Evolutionary conservation across 1,139 yeast species (phyloP).

Genomic region (Yamadazyma aaseri): DNA sequence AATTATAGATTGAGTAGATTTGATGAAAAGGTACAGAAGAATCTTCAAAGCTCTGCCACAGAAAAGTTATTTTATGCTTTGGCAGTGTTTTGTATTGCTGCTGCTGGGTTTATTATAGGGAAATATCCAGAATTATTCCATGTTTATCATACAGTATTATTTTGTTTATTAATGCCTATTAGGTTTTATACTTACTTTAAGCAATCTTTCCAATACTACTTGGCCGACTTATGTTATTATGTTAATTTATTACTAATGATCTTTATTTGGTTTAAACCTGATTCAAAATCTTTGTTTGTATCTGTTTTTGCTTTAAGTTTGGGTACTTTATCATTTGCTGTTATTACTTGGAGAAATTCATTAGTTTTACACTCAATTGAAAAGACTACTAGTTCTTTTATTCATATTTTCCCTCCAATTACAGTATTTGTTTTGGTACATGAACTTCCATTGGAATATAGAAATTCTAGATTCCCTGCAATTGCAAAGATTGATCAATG

Average conservation of each 20-base stretch:
- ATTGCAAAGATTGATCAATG: conserved; percentile 66
- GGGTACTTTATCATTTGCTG: conserved; percentile 92
- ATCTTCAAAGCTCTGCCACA: conserved; percentile 57
- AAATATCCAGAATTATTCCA: conserved; percentile 76
- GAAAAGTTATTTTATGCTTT: conserved; percentile 83
- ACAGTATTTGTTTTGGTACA: conserved; percentile 88
- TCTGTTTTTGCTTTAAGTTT: conserved; percentile 83
- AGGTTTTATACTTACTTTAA: conserved; percentile 82
- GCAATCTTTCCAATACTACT: conserved; percentile 74
- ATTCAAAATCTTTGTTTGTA: conserved; percentile 67
- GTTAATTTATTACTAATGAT: conserved; percentile 70
- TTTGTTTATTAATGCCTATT: conserved; percentile 73
- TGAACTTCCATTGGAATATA: conserved; percentile 59
- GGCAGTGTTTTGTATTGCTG: conserved; percentile 66
- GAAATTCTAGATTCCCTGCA: conserved; percentile 70
- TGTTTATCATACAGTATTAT: conserved; percentile 63
- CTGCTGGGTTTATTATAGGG: conserved; percentile 77
- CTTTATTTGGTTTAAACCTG: conserved; percentile 82
- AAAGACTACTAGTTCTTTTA: conserved; percentile 88
- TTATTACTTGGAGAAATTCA: conserved; percentile 93
- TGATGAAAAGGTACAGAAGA: conserved; percentile 53
- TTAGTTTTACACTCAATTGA: conserved; percentile 89
- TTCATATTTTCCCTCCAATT: conserved; percentile 88
- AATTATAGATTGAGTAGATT: conserved; percentile 49
- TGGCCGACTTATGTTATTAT: conserved; percentile 93